Percentiles rank a stretch among this genome's conserved stretches.
Conservation (phyloP, 108 stramenopile species). For the Conticribra guillardii region DNA sequence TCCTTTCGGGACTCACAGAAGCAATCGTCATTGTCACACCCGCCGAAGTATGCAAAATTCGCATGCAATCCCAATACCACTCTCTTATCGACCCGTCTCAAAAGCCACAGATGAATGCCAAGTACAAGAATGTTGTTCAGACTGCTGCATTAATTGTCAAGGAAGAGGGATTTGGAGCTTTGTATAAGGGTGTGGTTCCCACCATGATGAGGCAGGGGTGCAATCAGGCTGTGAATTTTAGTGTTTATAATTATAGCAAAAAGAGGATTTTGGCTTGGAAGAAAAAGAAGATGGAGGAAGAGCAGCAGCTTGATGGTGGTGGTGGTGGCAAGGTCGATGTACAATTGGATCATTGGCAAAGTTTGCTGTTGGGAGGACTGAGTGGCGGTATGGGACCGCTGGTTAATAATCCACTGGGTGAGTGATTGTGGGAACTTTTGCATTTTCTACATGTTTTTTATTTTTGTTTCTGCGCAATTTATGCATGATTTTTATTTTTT, state of each 20-base stretch:
- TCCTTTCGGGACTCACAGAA: conserved; percentile 91
- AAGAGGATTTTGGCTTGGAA: conserved; percentile 45
- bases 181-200: conserved; percentile 94
- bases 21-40: conserved; percentile 84
- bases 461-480: neutral
- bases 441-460: neutral
- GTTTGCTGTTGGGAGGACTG: conserved; percentile 91
- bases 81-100: conserved; percentile 86
- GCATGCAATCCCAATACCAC: conserved; percentile 93
- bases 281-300: conserved; percentile 30
- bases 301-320: too few species aligned
- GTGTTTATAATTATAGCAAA: conserved; percentile 89
- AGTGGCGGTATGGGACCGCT: conserved; percentile 95
- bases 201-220: conserved; percentile 97
- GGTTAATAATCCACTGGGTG: conserved; percentile 91
- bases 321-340: conserved; percentile 19
- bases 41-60: conserved; percentile 94
- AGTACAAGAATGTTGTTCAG: conserved; percentile 94
- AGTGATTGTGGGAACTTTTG: conserved; percentile 2
- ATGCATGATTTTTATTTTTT: conserved; percentile 3
- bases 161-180: conserved; percentile 93
- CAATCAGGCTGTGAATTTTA: conserved; percentile 99
- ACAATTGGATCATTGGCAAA: conserved; percentile 83
- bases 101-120: conserved; percentile 62
- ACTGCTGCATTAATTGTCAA: conserved; percentile 83